Evolutionary conservation across 495 filamentous ascomycete species (phyloP).

Genomic region (Corynascus novoguineensis): DNA sequence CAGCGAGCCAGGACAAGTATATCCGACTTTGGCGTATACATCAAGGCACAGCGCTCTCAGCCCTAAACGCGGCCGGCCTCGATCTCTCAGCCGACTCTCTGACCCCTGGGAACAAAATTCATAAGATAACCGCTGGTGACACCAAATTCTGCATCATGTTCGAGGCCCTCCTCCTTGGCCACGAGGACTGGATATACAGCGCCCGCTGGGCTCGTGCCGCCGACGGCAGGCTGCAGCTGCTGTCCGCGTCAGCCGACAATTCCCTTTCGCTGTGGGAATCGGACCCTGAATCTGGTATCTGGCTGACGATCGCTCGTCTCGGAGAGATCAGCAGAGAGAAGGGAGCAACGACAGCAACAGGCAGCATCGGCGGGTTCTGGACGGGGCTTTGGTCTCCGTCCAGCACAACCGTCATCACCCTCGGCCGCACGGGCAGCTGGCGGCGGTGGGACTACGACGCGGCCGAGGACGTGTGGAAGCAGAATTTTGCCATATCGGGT

Average conservation of each 20-base stretch:
- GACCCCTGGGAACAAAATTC: constrained; percentile 75
- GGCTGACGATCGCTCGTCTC: constrained; percentile 76
- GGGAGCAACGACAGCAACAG: constrained; percentile 90
- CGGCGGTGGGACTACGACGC: constrained; percentile 60
- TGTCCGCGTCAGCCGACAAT: constrained; percentile 92
- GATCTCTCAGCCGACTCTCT: constrained; percentile 45
- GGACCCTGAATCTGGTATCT: constrained; percentile 77
- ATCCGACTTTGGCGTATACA: constrained; percentile 89
- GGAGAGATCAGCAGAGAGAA: constrained; percentile 92
- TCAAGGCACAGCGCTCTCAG: constrained; percentile 58
- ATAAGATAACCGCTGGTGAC: constrained; percentile 53
- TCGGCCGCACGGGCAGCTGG: constrained; percentile 93
- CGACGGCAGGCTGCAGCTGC: constrained; percentile 56
- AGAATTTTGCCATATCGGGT: constrained; percentile 71
- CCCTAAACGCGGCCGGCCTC: constrained; percentile 35
- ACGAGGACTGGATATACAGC: constrained; percentile 97
- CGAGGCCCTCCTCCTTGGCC: constrained; percentile 88
- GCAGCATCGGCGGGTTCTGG: constrained; percentile 94
- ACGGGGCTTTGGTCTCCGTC: constrained; percentile 86
- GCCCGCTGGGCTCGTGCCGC: constrained; percentile 61
- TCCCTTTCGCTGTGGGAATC: constrained; percentile 89
- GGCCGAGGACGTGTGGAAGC: constrained; percentile 61
- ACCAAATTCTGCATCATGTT: constrained; percentile 75
- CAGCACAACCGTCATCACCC: constrained; percentile 65
- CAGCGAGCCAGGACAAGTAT: constrained; percentile 96